Evolutionary conservation across 257 asterid genomes (phyloP).

Genomic region (Solanum paucissectum): DNA sequence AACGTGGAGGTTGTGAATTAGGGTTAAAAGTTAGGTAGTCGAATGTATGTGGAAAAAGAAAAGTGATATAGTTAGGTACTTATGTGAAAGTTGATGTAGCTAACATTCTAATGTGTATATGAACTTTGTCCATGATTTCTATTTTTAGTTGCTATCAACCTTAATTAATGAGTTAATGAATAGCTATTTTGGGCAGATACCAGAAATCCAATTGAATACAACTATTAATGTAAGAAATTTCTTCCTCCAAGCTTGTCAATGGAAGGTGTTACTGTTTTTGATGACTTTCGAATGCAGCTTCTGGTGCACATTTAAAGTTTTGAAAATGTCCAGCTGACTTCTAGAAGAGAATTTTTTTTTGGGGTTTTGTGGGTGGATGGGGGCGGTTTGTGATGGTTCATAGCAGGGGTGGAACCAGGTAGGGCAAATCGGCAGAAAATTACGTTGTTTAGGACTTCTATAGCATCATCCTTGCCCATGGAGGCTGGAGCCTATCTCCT

Average conservation of each 20-base stretch:
- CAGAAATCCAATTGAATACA: not conserved
- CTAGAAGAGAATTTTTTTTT: not conserved
- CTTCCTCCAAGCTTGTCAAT: not conserved
- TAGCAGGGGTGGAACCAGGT: not conserved
- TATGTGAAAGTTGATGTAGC: not conserved
- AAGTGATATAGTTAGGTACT: not conserved
- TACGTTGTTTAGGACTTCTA: not conserved
- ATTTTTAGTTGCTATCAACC: not conserved
- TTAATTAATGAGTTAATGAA: not conserved
- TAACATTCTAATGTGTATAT: not conserved
- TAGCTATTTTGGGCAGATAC: not conserved
- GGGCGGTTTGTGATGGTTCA: not conserved
- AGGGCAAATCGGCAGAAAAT: not conserved
- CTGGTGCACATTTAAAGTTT: not conserved
- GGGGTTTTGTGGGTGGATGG: not conserved
- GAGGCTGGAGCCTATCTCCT: not conserved
- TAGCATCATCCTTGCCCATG: not conserved
- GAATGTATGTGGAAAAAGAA: not conserved
- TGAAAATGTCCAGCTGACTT: not conserved
- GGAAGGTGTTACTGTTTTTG: not conserved
- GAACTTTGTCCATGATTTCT: not conserved
- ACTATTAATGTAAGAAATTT: not conserved
- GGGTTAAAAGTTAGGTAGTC: not conserved
- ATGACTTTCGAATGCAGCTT: not conserved
- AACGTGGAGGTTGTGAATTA: not conserved